Base-by-base conservation (phyloP, 2,329 filamentous ascomycete species). In the Penicillium frequentans region DNA sequence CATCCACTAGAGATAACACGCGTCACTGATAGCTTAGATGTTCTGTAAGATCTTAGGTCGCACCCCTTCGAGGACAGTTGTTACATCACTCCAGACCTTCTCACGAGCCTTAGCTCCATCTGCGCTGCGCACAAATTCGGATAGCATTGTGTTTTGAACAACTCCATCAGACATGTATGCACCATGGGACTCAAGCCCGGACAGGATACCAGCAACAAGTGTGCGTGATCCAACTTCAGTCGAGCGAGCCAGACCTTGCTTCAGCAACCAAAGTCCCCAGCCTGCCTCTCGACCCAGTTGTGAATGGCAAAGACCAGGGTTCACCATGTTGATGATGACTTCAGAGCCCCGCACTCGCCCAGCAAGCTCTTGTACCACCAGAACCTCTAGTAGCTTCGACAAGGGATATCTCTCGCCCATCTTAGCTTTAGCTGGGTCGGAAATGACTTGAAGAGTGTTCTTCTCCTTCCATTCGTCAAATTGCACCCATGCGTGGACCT, bases 221-320 rank as follows among this genome's bases (percentile, higher is more conserved):
- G 76, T 81, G 13, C 82, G 73, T 55, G 73, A 77, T 1, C 82
- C 82, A 3, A 75, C 73, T 68, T 84, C 82, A 0, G 77, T 75
- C 0, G 73, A 73, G 21, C 81, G 72, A 2, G 75, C 80, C 11
- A 71, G 51, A 24, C 73, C 69, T 35, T 79, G 33, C 10, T 74
- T 54, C 47, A 65, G 33, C 3, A 65, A 2, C 9, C 19, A 16
- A 9, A 66, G 23, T 1, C 9, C 7, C 6, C 66, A 51, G 1
- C 60, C 39, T 0, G 50, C 26, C 0, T 82, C 76, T 1, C 82
- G 73, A 6, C 61, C 64, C 1, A 86, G 70, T 24, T 77, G 70
- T 0, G 79, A 79, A 42, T 82, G 73, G 64, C 83, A 85, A 29
- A 81, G 71, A 1, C 83, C 83, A 0, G 84, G 83, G 55, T 82